These are phyloP conservation scores for grape (Vitis vinifera) DNA, from an alignment of 164 flowering plant genomes.

Conservation along the genomic window DNA sequence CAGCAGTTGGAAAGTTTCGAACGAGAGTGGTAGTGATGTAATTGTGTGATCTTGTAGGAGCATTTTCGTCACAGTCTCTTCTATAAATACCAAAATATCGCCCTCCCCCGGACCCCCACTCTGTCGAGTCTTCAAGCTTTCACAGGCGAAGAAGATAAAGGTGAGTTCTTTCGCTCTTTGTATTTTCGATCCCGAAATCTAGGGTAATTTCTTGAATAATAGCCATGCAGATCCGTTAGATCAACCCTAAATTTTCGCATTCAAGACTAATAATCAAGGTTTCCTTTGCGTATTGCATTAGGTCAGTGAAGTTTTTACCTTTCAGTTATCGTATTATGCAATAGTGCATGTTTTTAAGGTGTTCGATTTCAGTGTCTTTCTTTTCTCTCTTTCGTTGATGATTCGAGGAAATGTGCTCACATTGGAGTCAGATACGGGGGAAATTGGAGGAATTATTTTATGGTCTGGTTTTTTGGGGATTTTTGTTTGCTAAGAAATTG, in stretches of 20 bases:
- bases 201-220: constrained; percentile 17
- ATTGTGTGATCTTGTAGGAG: not conserved
- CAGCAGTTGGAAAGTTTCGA: not conserved
- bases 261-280: not conserved
- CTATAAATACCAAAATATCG: constrained; percentile 12
- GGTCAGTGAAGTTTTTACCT: not conserved
- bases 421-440: no score
- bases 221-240: not conserved
- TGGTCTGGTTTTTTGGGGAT: no score
- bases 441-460: no score
- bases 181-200: constrained; percentile 35
- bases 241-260: not conserved
- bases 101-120: not conserved
- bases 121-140: constrained; percentile 27
- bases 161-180: constrained; percentile 14
- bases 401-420: no score
- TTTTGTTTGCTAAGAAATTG: no score
- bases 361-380: no score
- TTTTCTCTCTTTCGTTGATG: no score
- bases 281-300: not conserved
- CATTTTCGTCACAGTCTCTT: not conserved
- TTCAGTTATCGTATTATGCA: not conserved
- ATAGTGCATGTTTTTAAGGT: not conserved
- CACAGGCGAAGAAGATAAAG: constrained; percentile 13
- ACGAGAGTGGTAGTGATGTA: not conserved